phyloP scores from a whole-genome alignment of 83 land plant species.

The Picea mariana region DNA sequence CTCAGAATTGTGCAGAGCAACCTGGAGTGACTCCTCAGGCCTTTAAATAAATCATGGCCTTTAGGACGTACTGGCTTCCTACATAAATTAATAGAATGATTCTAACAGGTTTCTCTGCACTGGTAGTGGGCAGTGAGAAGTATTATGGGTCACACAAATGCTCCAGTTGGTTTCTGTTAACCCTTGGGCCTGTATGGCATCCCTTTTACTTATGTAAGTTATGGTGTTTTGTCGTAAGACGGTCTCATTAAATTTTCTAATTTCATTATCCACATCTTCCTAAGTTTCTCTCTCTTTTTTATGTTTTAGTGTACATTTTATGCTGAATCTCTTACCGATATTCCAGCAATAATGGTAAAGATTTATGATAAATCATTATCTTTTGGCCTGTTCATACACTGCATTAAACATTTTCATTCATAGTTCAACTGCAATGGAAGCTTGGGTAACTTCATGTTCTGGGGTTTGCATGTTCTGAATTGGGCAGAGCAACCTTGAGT shows the following conservation, averaged over 20 bases:
- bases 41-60: background rate
- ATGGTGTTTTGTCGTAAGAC: no score
- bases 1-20: background rate
- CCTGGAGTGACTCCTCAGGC: background rate
- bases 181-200: no score
- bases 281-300: no score
- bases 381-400: background rate
- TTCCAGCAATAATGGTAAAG: no score
- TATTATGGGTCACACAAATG: constrained; percentile 30
- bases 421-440: background rate
- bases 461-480: background rate
- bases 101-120: constrained; percentile 90
- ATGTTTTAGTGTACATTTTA: no score
- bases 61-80: background rate
- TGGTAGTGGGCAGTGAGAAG: constrained; percentile 84
- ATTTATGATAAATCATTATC: background rate
- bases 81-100: constrained; percentile 22
- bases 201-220: no score
- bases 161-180: no score
- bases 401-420: background rate
- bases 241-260: no score
- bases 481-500: background rate
- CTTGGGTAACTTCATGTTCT: background rate
- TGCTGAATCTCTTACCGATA: no score
- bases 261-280: no score